These are phyloP conservation scores for Epichloe gansuensis DNA, from an alignment of 2,329 filamentous ascomycete species.

Conservation along the genomic window DNA sequence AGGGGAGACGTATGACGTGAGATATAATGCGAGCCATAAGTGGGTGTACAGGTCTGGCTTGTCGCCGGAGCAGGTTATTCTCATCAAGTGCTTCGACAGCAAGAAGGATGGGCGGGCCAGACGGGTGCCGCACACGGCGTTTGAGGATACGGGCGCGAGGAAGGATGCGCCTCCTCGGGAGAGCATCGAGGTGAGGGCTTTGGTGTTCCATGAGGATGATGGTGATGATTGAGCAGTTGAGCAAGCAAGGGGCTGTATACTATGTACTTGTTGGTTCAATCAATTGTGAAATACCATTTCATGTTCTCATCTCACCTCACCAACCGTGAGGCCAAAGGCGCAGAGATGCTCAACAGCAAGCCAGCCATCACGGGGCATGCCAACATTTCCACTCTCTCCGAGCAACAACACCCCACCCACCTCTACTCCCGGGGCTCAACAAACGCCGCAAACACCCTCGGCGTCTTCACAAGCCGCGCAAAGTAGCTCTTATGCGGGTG, in stretches of 20 bases:
- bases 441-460: conserved; percentile 8
- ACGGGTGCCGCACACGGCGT: conserved; percentile 43
- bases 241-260: not conserved
- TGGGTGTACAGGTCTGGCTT: conserved; percentile 44
- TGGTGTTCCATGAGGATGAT: conserved; percentile 30
- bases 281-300: too few species aligned
- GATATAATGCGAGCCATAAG: conserved; percentile 27
- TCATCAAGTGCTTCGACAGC: conserved; percentile 52
- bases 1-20: conserved; percentile 33
- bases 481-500: conserved; percentile 1
- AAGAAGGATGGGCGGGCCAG: conserved; percentile 34
- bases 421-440: not conserved
- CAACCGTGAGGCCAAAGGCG: too few species aligned
- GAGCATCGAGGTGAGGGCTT: conserved; percentile 44
- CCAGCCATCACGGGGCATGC: too few species aligned
- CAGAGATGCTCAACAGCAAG: too few species aligned
- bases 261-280: not conserved
- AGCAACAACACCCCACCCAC: not conserved
- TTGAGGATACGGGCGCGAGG: conserved; percentile 30
- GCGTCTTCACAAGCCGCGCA: conserved; percentile 4
- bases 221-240: not conserved
- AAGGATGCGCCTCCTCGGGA: conserved; percentile 38
- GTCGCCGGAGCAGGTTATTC: conserved; percentile 38
- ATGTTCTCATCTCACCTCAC: too few species aligned
- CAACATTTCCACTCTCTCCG: not conserved